These are phyloP conservation scores for Chenopodium formosanum DNA, from an alignment of 148 eudicot species.

Conservation along the genomic window DNA sequence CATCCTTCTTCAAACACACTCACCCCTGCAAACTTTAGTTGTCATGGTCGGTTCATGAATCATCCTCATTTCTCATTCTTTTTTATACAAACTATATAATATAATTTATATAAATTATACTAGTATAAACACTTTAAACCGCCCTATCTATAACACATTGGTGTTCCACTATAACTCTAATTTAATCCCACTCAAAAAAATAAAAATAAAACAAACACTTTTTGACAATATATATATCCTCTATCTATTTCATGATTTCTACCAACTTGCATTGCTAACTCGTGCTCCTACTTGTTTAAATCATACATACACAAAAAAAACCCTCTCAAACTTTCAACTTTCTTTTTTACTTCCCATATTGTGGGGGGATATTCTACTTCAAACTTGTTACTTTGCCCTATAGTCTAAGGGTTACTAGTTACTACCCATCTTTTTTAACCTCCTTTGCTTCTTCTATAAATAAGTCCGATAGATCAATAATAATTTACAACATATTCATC, in stretches of 20 bases:
- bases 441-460: constrained; percentile 11
- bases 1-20: background rate
- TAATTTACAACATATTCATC: background rate
- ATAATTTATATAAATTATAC: too few relatives aligned
- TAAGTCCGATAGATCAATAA: constrained; percentile 1
- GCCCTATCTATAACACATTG: constrained; percentile 22
- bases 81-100: background rate
- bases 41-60: constrained; percentile 29
- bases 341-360: constrained; percentile 7
- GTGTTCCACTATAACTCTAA: constrained; percentile 25
- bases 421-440: constrained; percentile 27
- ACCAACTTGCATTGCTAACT: constrained; percentile 20
- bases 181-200: constrained; percentile 14
- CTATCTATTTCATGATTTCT: background rate
- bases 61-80: constrained; percentile 11
- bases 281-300: constrained; percentile 31
- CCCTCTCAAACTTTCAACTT: background rate
- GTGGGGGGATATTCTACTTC: constrained; percentile 23
- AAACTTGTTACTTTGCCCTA: constrained; percentile 12
- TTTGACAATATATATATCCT: constrained; percentile 22
- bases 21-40: constrained; percentile 13
- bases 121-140: constrained; percentile 8
- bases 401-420: constrained; percentile 14
- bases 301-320: constrained; percentile 6
- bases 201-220: background rate